Base-by-base conservation (phyloP, 345 rosid species). In the Gossypium longicalyx region DNA sequence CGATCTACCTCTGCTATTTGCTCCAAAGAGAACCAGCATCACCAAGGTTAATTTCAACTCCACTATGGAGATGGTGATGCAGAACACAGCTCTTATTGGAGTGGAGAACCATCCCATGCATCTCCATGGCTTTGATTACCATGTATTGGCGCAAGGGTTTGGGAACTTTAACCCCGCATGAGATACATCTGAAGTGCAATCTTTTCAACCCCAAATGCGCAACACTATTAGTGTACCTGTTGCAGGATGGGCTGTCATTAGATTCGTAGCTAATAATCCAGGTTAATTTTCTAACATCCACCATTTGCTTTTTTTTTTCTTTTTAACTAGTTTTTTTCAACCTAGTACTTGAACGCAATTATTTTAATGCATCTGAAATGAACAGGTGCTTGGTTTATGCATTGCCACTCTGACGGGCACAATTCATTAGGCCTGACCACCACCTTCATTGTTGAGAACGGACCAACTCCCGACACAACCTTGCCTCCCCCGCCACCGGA, bases 81-180 rank as follows among this genome's bases (percentile, higher is more conserved):
- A 94, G 65, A 85, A 94, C 86, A 92, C 91, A 0, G 90, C 92
- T 2, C 70, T 94, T 52, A 0, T 92, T 0, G 85, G 75, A 0
- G 70, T 75, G 1, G 98, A 94, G 89, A 90, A 69, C 76, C 98
- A 94, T 74, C 98, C 97, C 0, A 94, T 92, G 80, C 98, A 94
- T 49, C 25, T 94, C 20, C 98, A 94, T 20, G 95, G 98, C 1
- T 84, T 81, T 66, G 87, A 94, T 74, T 94, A 92, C 76, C 86
- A 89, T 62, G 91, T 94, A 2, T 3, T 94, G 78, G 97, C 93
- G 70, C 98, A 91, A 78, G 98, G 95, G 12, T 94, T 94, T 61
- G 98, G 98, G 59, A 92, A 89, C 70, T 94, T 81, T 64, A 74
- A 34, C 67, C 22, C 47, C 17, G 29, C 3, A 29, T 7, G 2